Evolutionary conservation across 2,329 filamentous ascomycete species (phyloP).

Genomic region (Penicillium oxalicum): DNA sequence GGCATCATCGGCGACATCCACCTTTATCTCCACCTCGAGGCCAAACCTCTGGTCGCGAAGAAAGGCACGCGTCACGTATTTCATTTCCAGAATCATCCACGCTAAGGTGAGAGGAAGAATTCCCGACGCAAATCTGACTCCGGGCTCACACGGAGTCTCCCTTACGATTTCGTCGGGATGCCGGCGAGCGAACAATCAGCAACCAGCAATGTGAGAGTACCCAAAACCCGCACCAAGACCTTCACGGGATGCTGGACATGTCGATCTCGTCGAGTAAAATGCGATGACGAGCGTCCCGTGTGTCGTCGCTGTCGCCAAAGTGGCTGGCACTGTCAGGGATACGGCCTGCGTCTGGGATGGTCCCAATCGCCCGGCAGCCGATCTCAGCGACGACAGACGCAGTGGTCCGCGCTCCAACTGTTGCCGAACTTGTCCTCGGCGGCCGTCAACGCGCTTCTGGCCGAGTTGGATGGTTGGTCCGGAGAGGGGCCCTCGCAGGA

Average conservation of each 20-base stretch:
- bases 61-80: no score
- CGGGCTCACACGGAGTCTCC: not conserved
- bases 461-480: conserved; percentile 15
- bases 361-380: conserved; percentile 9
- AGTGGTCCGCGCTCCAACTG: conserved; percentile 3
- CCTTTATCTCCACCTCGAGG: not conserved
- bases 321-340: conserved; percentile 19
- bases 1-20: conserved; percentile 2
- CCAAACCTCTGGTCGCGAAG: no score
- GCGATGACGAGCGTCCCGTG: conserved; percentile 18
- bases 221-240: conserved; percentile 18
- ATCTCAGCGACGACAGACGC: conserved; percentile 14
- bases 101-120: not conserved
- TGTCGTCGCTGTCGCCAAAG: conserved; percentile 18
- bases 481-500: conserved; percentile 10
- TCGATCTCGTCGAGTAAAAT: conserved; percentile 19
- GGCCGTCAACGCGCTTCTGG: conserved; percentile 14
- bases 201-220: conserved; percentile 8
- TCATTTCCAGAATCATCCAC: no score
- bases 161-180: conserved; percentile 11
- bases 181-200: conserved; percentile 3
- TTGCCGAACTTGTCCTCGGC: conserved; percentile 10
- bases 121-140: not conserved
- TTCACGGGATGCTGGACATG: conserved; percentile 25
- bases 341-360: conserved; percentile 21